A percentile compares a stretch with the other conserved stretches of the same genome.
These are phyloP conservation scores for Lecanoromycetidae sp. DNA, from an alignment of 2,329 filamentous ascomycete species.

Conservation along the genomic window DNA sequence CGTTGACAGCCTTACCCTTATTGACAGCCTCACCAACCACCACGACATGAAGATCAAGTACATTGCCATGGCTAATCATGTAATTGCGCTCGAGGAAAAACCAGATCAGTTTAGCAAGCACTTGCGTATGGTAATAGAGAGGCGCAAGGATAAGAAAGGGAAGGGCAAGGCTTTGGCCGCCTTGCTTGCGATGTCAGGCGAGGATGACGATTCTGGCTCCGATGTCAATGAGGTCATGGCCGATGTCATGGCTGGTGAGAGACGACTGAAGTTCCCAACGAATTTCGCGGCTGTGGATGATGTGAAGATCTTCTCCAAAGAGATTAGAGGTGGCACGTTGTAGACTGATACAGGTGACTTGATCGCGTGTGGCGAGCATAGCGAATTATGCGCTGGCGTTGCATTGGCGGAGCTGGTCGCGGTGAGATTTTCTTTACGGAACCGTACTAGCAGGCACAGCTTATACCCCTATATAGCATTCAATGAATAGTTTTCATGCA, in stretches of 20 bases:
- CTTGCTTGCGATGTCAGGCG: neutral
- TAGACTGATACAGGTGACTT: neutral
- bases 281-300: conserved; percentile 4
- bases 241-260: conserved; percentile 4
- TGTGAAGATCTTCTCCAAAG: conserved; percentile 11
- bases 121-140: conserved; percentile 6
- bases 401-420: neutral
- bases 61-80: conserved; percentile 42
- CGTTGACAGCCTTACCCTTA: conserved; percentile 45
- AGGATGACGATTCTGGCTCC: conserved; percentile 6
- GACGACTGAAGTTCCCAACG: neutral
- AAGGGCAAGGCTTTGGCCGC: conserved; percentile 11
- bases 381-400: neutral
- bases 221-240: conserved; percentile 5
- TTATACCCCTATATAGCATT: neutral
- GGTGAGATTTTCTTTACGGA: neutral
- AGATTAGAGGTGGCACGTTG: conserved; percentile 11
- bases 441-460: neutral
- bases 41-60: conserved; percentile 46
- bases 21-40: conserved; percentile 46
- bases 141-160: conserved; percentile 9
- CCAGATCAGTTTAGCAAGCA: conserved; percentile 4
- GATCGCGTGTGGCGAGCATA: neutral
- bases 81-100: conserved; percentile 5
- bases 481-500: too few relatives aligned